Percentiles rank a stretch among this genome's conserved stretches.
Evolutionary conservation across 768 basidiomycete species (phyloP).

Genomic region (Hemileccinum impolitum): DNA sequence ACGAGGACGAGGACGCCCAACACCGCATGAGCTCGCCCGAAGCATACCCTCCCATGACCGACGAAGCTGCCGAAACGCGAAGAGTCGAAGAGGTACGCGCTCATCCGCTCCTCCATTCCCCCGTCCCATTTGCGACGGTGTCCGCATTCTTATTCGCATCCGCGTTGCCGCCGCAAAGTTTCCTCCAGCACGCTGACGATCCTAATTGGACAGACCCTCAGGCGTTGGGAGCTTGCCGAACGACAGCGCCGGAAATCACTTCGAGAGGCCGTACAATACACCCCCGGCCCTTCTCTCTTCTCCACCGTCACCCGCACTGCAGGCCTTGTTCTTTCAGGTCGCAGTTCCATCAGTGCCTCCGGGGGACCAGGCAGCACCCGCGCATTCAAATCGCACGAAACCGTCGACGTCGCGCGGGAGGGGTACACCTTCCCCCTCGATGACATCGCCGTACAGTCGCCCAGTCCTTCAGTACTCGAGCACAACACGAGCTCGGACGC

Average conservation of each 20-base stretch:
- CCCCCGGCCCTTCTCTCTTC: conserved; percentile 44
- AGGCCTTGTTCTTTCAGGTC: conserved; percentile 51
- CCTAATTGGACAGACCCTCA: conserved; percentile 54
- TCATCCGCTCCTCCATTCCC: too few relatives aligned
- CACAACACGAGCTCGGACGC: conserved; percentile 15
- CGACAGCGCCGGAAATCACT: conserved; percentile 70
- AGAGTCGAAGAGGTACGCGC: conserved; percentile 65
- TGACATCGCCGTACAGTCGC: conserved; percentile 39
- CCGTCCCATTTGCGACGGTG: neutral
- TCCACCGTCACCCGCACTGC: conserved; percentile 57
- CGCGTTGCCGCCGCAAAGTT: neutral
- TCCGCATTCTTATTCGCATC: neutral
- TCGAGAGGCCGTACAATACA: conserved; percentile 47
- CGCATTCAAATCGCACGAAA: conserved; percentile 49
- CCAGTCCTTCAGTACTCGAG: conserved; percentile 17
- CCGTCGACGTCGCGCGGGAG: conserved; percentile 38
- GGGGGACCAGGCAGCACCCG: conserved; percentile 32
- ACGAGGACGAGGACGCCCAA: conserved; percentile 22
- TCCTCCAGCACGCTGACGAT: conserved; percentile 1
- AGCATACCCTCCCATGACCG: conserved; percentile 63
- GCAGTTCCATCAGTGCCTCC: conserved; percentile 30
- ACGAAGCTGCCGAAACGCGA: conserved; percentile 65
- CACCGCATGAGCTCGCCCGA: conserved; percentile 20
- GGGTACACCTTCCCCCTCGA: conserved; percentile 47
- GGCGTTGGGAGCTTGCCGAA: conserved; percentile 76